Evolutionary conservation across 1,139 yeast species (phyloP), one percentile per base, ranked within the genome.

Genomic region (Suhomyces bokatorum): DNA sequence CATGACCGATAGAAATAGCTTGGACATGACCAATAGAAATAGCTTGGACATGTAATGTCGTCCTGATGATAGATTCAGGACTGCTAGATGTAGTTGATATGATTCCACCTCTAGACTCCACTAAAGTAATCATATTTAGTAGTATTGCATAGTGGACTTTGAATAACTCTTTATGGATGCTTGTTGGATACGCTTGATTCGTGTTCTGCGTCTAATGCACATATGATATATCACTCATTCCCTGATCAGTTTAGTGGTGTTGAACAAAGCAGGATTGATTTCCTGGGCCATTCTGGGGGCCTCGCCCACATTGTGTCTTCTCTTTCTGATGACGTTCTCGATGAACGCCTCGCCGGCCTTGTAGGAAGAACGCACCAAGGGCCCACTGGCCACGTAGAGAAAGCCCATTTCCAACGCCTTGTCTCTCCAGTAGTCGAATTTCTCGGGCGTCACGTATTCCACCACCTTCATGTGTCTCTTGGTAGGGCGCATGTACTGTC

Each of bases 401-500:
- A 95, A 95, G 1, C 99, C 99, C 81, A 91, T 70, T 37, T 86
- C 89, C 63, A 87, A 75, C 0, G 99, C 99, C 17, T 76, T 78
- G 49, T 87, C 83, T 62, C 85, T 88, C 99, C 99, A 95, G 64
- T 85, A 77, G 49, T 90, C 96, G 63, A 95, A 95, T 63, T 88
- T 90, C 55, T 87, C 97, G 0, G 99, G 99, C n/a, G 83, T 85
- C 17, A 93, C 80, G 59, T 95, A 95, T 54, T 93, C 97, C 16
- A 89, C 97, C 34, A 95, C 99, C 71, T 91, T 91, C 95, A 95
- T 89, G 64, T 95, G 99, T 60, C 98, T 83, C 70, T 88, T 93
- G 1, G 99, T 95, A 36, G 99, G 99, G 62, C 98, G 81, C 99
- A 95, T 95, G 67, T 95, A 95, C 69, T 95, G 99, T 34, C 99